phyloP scores from a whole-genome alignment of 1,139 yeast species.

The Sugiyamaella xylanicola region DNA sequence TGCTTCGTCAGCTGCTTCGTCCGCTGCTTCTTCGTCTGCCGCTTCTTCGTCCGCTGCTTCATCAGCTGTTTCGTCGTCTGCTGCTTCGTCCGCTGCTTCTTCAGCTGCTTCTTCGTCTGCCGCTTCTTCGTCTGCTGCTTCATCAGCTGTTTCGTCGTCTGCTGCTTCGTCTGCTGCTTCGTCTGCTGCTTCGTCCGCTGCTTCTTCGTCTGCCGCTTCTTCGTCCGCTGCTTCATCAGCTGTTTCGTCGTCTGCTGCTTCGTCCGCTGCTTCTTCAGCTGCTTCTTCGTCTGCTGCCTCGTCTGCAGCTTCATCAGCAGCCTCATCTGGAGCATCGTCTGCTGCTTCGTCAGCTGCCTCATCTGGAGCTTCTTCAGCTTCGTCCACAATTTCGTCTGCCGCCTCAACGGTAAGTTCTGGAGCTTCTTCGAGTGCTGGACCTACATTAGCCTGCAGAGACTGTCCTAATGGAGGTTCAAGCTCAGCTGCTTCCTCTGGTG shows the following conservation, averaged over 20 bases:
- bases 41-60: background rate
- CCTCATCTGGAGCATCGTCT: background rate
- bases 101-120: background rate
- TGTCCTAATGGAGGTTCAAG: constrained; percentile 9
- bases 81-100: background rate
- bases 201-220: constrained; percentile 1
- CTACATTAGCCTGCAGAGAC: constrained; percentile 11
- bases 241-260: background rate
- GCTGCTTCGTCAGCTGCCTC: constrained; percentile 6
- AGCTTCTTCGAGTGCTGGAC: background rate
- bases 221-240: background rate
- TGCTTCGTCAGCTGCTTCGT: background rate
- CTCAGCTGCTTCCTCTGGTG: constrained; percentile 2
- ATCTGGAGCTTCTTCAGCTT: constrained; percentile 2
- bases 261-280: background rate
- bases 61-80: background rate
- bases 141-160: background rate
- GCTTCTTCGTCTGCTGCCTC: constrained; percentile 4
- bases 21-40: background rate
- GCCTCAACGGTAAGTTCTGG: no score
- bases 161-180: constrained; percentile 3
- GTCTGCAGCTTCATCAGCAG: background rate
- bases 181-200: background rate
- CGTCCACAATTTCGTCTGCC: background rate
- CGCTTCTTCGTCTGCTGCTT: background rate